These are phyloP conservation scores for Penicillium sp. DNA, from an alignment of 2,329 filamentous ascomycete species.

Conservation along the genomic window DNA sequence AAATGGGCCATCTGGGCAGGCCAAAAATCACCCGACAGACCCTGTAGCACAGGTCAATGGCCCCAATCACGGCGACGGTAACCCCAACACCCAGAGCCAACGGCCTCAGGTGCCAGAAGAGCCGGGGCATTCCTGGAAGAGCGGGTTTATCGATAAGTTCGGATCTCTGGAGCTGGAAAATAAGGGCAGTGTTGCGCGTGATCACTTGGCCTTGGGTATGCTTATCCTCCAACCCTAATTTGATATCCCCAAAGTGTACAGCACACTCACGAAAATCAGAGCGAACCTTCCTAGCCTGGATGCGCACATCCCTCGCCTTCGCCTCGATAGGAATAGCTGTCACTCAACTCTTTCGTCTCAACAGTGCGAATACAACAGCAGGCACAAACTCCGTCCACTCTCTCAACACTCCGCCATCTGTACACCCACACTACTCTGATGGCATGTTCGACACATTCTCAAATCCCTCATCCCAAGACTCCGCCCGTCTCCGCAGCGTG, in stretches of 20 bases:
- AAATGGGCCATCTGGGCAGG: background rate
- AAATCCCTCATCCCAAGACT: constrained; percentile 10
- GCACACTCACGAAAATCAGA: constrained; percentile 43
- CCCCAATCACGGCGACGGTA: constrained; percentile 1
- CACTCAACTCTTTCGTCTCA: constrained; percentile 65
- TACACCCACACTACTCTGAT: constrained; percentile 19
- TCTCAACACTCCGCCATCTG: constrained; percentile 8
- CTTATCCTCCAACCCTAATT: background rate
- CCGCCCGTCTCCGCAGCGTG: constrained; percentile 46
- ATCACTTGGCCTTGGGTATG: constrained; percentile 62
- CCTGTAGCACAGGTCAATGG: constrained; percentile 1
- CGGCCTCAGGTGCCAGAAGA: constrained; percentile 11
- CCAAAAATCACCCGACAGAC: constrained; percentile 11
- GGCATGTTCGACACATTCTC: constrained; percentile 18
- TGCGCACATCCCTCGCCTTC: constrained; percentile 64
- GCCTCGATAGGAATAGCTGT: constrained; percentile 65
- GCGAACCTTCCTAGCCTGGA: constrained; percentile 67
- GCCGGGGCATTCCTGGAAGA: constrained; percentile 45
- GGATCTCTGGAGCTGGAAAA: constrained; percentile 64
- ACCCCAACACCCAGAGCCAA: constrained; percentile 1
- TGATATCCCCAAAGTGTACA: background rate
- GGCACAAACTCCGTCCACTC: background rate
- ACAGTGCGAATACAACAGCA: constrained; percentile 46
- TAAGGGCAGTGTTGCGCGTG: constrained; percentile 63
- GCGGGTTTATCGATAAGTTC: constrained; percentile 55